Base-by-base conservation (phyloP, 2,329 filamentous ascomycete genomes). In the Tolypocladium album region DNA sequence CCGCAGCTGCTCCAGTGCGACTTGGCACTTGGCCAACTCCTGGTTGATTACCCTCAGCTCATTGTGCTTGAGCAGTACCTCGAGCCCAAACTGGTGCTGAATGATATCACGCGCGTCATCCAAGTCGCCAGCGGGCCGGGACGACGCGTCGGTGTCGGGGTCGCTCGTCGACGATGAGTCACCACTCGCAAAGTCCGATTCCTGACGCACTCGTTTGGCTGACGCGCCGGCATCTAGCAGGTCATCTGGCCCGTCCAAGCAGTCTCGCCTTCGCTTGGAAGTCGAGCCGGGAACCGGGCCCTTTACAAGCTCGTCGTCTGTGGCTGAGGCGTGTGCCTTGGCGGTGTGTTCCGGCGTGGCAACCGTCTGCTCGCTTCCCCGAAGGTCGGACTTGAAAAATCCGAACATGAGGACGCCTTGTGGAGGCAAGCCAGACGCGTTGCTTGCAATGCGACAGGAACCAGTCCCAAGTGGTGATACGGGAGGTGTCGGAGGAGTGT, bases 41-140 rank as follows among this genome's bases (percentile, higher is more conserved):
- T 96, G 92, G 71, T 97, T 91, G 73, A 97, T 96, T 66, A 96
- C 81, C 60, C 92, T 90, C 61, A 97, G 78, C 77, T 99, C 94
- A 69, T 94, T 87, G 75, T 99, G 94, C 79, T 97, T 97, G 71
- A 95, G 78, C 64, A 97, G 78, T 58, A 97, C 92, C 77, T 97
- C 92, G 65, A 94, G 84, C 69, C 92, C 90, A 73, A 97, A 88
- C 74, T 97, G 89, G 63, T 91, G 86, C 70, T 92, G 88, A 70
- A 97, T 88, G 42, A 83, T 82, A 67, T 92, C 87, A 70, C 85
- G 85, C 64, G 88, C 82, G 61, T 77, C 78, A 43, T 86, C 76
- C 66, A 82, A 63, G 64, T 76, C 69, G 63, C 68, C 62, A 52
- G 67, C 62, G 60, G 27, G 40, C 11, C 15, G n/a, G n/a, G 53